These are phyloP conservation scores for Sugiyamaella floridensis DNA, from an alignment of 805 yeast species.

Conservation along the genomic window DNA sequence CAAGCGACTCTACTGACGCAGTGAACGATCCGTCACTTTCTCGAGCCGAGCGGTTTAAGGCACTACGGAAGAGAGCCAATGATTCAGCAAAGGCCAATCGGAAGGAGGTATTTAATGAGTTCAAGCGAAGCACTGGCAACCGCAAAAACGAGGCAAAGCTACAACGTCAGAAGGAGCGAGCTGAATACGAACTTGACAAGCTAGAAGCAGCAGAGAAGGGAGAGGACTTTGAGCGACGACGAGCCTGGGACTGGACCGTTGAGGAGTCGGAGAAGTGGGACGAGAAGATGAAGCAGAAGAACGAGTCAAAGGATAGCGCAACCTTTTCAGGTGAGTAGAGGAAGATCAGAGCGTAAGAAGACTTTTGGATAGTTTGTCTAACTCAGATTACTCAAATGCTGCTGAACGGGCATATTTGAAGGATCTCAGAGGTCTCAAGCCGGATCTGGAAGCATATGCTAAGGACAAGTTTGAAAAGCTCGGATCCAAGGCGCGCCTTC, in stretches of 20 bases:
- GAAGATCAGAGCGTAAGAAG: neutral
- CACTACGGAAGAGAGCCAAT: slow-evolving; percentile 26
- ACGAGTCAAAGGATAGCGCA: slow-evolving; percentile 26
- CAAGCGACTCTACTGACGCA: neutral
- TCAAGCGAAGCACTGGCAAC: slow-evolving; percentile 24
- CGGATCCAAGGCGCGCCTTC: slow-evolving; percentile 22
- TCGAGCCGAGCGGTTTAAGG: slow-evolving; percentile 26
- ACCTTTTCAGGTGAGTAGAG: slow-evolving; percentile 31
- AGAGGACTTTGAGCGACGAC: slow-evolving; percentile 37
- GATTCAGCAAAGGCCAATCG: slow-evolving; percentile 31
- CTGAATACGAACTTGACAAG: slow-evolving; percentile 35
- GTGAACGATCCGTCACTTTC: neutral
- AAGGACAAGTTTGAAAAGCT: slow-evolving; percentile 30
- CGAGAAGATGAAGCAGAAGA: slow-evolving; percentile 27
- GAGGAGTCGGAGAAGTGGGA: slow-evolving; percentile 65
- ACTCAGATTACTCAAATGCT: slow-evolving; percentile 41
- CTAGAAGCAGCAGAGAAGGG: slow-evolving; percentile 34
- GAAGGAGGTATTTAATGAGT: slow-evolving; percentile 35
- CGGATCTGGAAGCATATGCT: slow-evolving; percentile 39
- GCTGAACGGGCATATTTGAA: slow-evolving; percentile 59
- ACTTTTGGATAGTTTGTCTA: slow-evolving; percentile 20
- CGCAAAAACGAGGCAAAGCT: slow-evolving; percentile 24
- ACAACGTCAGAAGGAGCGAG: slow-evolving; percentile 32
- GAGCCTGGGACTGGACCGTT: slow-evolving; percentile 51
- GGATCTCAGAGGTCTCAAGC: slow-evolving; percentile 36